Conservation (phyloP, 352 stramenopile species). For the Phytophthora cactorum region DNA sequence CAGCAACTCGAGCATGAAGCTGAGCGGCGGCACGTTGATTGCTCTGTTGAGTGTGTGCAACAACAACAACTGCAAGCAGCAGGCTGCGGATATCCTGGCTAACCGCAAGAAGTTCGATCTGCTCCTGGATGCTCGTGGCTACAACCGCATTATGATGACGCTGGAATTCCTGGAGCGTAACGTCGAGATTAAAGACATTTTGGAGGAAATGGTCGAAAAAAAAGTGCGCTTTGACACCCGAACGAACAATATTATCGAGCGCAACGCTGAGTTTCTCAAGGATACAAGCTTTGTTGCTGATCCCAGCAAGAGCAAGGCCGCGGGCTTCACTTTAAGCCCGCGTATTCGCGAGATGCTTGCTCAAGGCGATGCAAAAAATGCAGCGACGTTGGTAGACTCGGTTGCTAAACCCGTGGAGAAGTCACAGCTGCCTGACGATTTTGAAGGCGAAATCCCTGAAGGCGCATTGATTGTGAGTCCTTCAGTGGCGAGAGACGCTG, state of each 20-base stretch:
- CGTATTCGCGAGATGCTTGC: slow-evolving; percentile 58
- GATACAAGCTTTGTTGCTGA: slow-evolving; percentile 44
- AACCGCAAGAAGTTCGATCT: slow-evolving; percentile 85
- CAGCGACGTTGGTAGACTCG: slow-evolving; percentile 50
- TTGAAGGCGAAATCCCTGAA: slow-evolving; percentile 33
- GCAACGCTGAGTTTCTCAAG: slow-evolving; percentile 54
- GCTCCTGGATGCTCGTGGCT: slow-evolving; percentile 65
- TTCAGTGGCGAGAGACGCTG: slow-evolving; percentile 50
- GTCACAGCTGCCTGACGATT: slow-evolving; percentile 45
- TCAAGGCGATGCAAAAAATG: slow-evolving; percentile 39
- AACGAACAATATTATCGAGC: slow-evolving; percentile 62
- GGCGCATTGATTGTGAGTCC: slow-evolving; percentile 43
- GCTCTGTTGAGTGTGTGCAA: slow-evolving; percentile 72
- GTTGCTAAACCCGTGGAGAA: slow-evolving; percentile 43
- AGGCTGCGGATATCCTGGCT: slow-evolving; percentile 72
- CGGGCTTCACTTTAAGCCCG: slow-evolving; percentile 40
- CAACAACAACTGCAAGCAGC: slow-evolving; percentile 72
- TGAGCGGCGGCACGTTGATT: slow-evolving; percentile 74
- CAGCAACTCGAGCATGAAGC: slow-evolving; percentile 81
- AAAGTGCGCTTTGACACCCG: slow-evolving; percentile 63
- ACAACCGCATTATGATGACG: slow-evolving; percentile 77
- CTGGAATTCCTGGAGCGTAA: slow-evolving; percentile 76
- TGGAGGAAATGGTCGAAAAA: slow-evolving; percentile 70
- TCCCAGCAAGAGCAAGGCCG: slow-evolving; percentile 32
- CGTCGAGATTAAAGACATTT: slow-evolving; percentile 57